These are phyloP conservation scores for Hypoxylon sp. DNA, from an alignment of 2,329 filamentous ascomycete genomes.

Conservation along the genomic window DNA sequence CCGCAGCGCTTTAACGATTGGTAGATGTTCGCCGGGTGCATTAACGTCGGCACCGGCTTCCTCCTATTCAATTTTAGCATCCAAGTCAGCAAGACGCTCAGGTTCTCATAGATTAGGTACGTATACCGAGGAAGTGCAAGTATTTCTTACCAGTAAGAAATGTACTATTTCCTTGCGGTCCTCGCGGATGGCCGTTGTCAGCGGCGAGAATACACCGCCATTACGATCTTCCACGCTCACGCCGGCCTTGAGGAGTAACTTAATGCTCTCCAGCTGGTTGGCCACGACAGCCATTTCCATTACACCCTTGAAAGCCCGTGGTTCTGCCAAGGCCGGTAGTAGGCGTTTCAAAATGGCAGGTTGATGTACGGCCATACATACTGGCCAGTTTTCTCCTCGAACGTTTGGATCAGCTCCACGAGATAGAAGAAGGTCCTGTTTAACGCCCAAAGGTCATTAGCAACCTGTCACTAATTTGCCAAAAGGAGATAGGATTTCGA, in stretches of 20 bases:
- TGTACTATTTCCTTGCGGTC: slow-evolving; percentile 71
- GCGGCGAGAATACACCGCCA: slow-evolving; percentile 78
- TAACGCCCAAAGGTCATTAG: background rate
- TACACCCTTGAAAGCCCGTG: slow-evolving; percentile 74
- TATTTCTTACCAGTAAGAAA: slow-evolving; percentile 64
- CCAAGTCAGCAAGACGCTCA: slow-evolving; percentile 3
- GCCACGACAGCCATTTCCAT: slow-evolving; percentile 78
- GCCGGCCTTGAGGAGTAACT: slow-evolving; percentile 74
- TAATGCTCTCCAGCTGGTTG: slow-evolving; percentile 76
- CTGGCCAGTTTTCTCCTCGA: slow-evolving; percentile 78
- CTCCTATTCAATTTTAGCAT: slow-evolving; percentile 50
- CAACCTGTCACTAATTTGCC: background rate
- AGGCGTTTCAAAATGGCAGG: slow-evolving; percentile 73
- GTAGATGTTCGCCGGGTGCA: slow-evolving; percentile 77
- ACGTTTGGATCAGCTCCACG: slow-evolving; percentile 71
- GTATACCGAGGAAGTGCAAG: background rate
- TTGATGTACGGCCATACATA: slow-evolving; percentile 76
- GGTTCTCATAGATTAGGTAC: too few relatives aligned
- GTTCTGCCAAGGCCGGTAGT: slow-evolving; percentile 69
- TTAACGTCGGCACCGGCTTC: slow-evolving; percentile 76
- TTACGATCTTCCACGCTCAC: slow-evolving; percentile 80
- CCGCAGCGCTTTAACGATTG: slow-evolving; percentile 78
- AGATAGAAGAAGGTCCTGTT: slow-evolving; percentile 46
- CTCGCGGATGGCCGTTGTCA: slow-evolving; percentile 77
- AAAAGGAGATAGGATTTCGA: background rate